phyloP scores from a whole-genome alignment of 805 yeast species.

The Monosporozyma yasuniensis region DNA sequence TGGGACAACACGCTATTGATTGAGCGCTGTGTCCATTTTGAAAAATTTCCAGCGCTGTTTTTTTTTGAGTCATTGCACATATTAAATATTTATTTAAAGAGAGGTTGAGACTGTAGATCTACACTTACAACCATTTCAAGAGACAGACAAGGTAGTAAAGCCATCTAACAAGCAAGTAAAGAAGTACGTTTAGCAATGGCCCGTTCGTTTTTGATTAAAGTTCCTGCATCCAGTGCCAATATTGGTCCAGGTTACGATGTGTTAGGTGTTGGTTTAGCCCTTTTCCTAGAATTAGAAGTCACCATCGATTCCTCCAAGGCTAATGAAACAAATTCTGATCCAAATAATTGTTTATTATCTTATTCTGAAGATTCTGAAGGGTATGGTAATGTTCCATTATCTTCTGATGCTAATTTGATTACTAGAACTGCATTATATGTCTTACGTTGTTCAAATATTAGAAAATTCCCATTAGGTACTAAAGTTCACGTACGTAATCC shows the following conservation, averaged over 20 bases:
- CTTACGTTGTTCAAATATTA: slow-evolving; percentile 69
- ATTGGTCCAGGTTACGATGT: slow-evolving; percentile 99
- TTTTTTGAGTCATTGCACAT: too few species aligned
- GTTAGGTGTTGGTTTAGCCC: slow-evolving; percentile 77
- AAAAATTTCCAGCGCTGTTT: too few species aligned
- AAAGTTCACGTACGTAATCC: slow-evolving; percentile 75
- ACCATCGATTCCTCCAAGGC: slow-evolving; percentile 45
- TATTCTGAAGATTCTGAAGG: slow-evolving; percentile 72
- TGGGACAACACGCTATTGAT: neutral
- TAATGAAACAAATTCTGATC: slow-evolving; percentile 44
- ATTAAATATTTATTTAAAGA: too few species aligned
- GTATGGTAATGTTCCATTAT: slow-evolving; percentile 67
- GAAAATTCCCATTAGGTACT: slow-evolving; percentile 78
- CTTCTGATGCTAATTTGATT: slow-evolving; percentile 71
- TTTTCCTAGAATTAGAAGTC: slow-evolving; percentile 65
- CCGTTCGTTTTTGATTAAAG: slow-evolving; percentile 52
- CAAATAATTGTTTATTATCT: slow-evolving; percentile 57
- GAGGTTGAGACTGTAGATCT: too few species aligned
- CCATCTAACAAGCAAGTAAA: too few species aligned
- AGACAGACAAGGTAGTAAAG: too few species aligned
- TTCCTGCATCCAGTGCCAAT: slow-evolving; percentile 96
- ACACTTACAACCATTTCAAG: too few species aligned
- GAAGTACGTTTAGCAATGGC: slow-evolving; percentile 31
- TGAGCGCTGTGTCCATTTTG: too few species aligned
- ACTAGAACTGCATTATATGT: slow-evolving; percentile 91